Evolutionary conservation across 1,284 basidiomycete genomes (phyloP).

Genomic region (Rhizoctonia solani): DNA sequence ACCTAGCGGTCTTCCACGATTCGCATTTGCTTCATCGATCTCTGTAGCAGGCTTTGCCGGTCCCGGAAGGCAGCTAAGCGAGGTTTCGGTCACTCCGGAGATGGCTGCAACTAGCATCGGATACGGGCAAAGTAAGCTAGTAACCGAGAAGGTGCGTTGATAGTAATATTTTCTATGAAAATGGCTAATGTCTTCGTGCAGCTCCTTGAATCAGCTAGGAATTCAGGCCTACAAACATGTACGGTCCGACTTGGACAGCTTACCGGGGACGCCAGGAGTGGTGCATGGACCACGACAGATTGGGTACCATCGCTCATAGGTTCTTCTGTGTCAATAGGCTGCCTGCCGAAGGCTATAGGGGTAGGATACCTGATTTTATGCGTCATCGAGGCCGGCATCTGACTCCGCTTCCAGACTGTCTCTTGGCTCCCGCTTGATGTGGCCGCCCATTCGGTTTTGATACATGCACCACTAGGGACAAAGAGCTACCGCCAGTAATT

Average conservation of each 20-base stretch:
- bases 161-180: not conserved
- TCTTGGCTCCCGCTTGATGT: conserved; percentile 49
- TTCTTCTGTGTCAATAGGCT: conserved; percentile 14
- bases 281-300: conserved; percentile 30
- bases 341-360: conserved; percentile 9
- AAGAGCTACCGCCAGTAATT: conserved; percentile 22
- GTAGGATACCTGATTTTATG: not conserved
- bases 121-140: conserved; percentile 35
- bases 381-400: not conserved
- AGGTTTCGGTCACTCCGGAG: not conserved
- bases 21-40: conserved; percentile 35
- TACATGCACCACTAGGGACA: conserved; percentile 2
- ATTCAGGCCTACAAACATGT: conserved; percentile 11
- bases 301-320: too few relatives aligned
- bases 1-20: conserved; percentile 1
- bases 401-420: conserved; percentile 26
- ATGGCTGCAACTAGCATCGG: too few relatives aligned
- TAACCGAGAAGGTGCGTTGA: conserved; percentile 33
- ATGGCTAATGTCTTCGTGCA: not conserved
- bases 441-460: conserved; percentile 44
- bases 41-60: not conserved
- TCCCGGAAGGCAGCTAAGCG: not conserved
- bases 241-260: conserved; percentile 35
- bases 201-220: conserved; percentile 9
- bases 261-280: conserved; percentile 27